Base-by-base conservation (phyloP, 192 early-diverging fungal species). In the Coemansia biformis region DNA sequence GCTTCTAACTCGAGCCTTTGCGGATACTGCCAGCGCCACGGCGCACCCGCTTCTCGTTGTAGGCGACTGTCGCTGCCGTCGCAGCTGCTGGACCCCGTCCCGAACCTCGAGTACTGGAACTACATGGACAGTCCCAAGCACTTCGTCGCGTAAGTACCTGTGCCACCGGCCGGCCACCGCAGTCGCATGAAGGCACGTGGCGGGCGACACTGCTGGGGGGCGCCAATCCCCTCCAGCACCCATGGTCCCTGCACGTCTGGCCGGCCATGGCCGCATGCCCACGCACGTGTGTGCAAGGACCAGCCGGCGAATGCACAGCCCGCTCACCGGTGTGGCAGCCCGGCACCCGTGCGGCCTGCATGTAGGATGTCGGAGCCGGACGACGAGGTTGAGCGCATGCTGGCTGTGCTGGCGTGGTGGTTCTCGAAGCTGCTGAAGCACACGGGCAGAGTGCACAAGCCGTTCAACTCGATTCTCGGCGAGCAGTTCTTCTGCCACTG, bases 71-170 rank as follows among this genome's bases (percentile, higher is more conserved):
- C 83, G 37, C 64, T 89, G 41, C 87, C 87, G 21, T 79, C 85
- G 26, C 75, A 83, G 34, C 63, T 86, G 24, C 62, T 86, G 38
- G 83, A 86, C 40, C 87, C 87, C 14, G 70, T 81, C 29, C 82
- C 82, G 17, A 85, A 86, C 40, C 76, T 89, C 29, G 87, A 89
- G 59, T 82, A 84, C 67, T 84, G 81, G 81, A 83, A 80, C 57
- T 85, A 83, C 59, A 86, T 82, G 60, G 87, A 89, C 43, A 82
- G 83, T 5, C 87, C 87, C 2, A 81, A 86, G 43, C 77, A 73
- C 56, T 87, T 89, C 68, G 59, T 61, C 32, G 55, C 55, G 70
- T 73, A 73, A 58, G 70, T 76, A 60, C 22, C 13, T 4, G 3
- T 21, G 29, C n/a, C 22, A 21, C 17, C 22, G 17, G 16, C 34